Conservation (phyloP, 1,139 yeast species). For the Blastobotrys aristatus region DNA sequence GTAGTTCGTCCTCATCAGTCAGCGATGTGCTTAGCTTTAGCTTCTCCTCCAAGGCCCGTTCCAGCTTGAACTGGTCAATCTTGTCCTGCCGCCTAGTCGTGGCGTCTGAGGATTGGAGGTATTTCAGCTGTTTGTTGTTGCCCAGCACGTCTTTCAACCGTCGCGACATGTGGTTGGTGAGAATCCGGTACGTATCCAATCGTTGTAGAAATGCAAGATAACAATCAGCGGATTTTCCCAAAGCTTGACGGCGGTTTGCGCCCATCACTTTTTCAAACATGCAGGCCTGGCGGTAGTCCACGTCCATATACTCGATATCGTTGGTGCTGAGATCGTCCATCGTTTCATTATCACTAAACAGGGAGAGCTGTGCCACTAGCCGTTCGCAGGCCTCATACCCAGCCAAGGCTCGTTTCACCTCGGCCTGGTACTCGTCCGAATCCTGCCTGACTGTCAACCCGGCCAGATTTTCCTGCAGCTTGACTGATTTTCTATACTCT, state of each 20-base stretch:
- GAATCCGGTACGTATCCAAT: conserved; percentile 24
- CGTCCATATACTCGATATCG: conserved; percentile 48
- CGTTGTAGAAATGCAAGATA: conserved; percentile 27
- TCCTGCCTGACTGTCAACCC: conserved; percentile 12
- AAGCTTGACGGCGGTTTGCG: conserved; percentile 19
- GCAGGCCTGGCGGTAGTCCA: conserved; percentile 47
- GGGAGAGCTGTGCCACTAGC: conserved; percentile 33
- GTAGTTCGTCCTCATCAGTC: conserved; percentile 56
- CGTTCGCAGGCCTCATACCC: conserved; percentile 21
- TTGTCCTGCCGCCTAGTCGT: conserved; percentile 61
- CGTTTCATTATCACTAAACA: conserved; percentile 58
- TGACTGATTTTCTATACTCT: conserved; percentile 17
- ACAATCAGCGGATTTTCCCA: conserved; percentile 20
- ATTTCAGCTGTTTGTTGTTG: conserved; percentile 18
- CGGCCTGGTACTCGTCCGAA: conserved; percentile 21
- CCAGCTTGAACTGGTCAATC: conserved; percentile 61
- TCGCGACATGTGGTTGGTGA: conserved; percentile 19
- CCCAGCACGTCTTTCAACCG: conserved; percentile 15
- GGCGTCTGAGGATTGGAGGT: conserved; percentile 42
- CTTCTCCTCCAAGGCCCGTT: conserved; percentile 45
- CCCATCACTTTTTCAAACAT: conserved; percentile 26
- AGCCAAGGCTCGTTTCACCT: conserved; percentile 18
- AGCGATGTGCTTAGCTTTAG: conserved; percentile 29
- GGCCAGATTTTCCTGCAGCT: conserved; percentile 11
- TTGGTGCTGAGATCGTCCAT: conserved; percentile 51